A percentile compares a stretch with the other conserved stretches of the same genome.
Conservation (phyloP, 345 rosid genomes). For the Abelmoschus esculentus region DNA sequence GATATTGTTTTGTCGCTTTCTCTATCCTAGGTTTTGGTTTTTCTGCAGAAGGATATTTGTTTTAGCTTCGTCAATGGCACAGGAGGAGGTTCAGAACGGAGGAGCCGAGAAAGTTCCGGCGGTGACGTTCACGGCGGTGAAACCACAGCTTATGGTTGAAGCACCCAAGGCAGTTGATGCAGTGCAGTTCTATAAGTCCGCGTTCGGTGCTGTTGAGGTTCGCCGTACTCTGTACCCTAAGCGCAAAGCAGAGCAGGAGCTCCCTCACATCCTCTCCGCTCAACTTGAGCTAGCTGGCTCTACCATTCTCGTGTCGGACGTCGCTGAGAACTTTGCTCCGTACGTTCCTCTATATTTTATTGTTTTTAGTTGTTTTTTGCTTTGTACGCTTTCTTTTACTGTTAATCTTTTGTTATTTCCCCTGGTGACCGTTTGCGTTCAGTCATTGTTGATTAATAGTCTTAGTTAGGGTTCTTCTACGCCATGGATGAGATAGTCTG, state of each 20-base stretch:
- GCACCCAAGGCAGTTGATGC: conserved; percentile 79
- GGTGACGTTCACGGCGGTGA: conserved; percentile 48
- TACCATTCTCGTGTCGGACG: conserved; percentile 49
- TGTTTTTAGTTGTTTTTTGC: background rate
- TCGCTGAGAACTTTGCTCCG: conserved; percentile 31
- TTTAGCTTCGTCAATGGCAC: conserved; percentile 38
- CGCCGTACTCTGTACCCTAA: conserved; percentile 58
- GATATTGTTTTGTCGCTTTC: background rate
- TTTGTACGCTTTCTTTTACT: background rate
- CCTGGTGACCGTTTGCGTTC: background rate
- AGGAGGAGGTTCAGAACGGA: conserved; percentile 49
- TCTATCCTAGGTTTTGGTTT: conserved; percentile 29
- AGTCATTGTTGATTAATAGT: background rate
- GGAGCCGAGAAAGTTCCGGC: conserved; percentile 35
- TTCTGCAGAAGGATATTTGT: background rate
- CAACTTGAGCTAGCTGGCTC: conserved; percentile 61
- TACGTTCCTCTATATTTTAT: conserved; percentile 15
- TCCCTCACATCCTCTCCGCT: conserved; percentile 68
- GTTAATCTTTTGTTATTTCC: background rate
- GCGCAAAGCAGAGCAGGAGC: conserved; percentile 91
- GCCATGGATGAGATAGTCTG: background rate
- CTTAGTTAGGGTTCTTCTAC: background rate
- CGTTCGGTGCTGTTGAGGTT: conserved; percentile 65
- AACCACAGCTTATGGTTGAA: conserved; percentile 64
- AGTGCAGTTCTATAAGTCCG: conserved; percentile 71